A percentile compares a stretch with the other conserved stretches of the same genome.
phyloP scores from a whole-genome alignment of 2,329 filamentous ascomycete genomes.

The Knoxdaviesia capensis region DNA sequence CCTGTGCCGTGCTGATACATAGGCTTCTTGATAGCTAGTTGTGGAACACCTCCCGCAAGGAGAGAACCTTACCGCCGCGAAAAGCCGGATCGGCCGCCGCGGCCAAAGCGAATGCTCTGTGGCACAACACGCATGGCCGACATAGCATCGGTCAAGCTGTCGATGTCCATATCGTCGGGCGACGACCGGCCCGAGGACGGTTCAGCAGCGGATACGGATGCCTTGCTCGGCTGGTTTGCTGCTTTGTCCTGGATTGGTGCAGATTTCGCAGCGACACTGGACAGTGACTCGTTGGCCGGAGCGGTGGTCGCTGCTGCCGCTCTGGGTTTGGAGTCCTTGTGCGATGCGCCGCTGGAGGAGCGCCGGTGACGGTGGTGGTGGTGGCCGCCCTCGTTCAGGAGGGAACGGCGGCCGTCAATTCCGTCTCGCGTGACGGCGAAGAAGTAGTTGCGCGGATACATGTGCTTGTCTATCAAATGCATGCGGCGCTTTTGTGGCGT shows the following conservation, averaged over 20 bases:
- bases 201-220: not conserved
- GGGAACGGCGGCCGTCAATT: slow-evolving; percentile 66
- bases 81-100: slow-evolving; percentile 33
- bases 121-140: slow-evolving; percentile 54
- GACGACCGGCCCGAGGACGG: not conserved
- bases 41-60: not conserved
- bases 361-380: slow-evolving; percentile 23
- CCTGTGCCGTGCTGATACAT: no score
- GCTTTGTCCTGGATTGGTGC: slow-evolving; percentile 4
- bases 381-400: slow-evolving; percentile 42
- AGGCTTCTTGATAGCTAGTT: no score
- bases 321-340: slow-evolving; percentile 11
- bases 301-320: no score
- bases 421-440: slow-evolving; percentile 74
- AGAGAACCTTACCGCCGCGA: slow-evolving; percentile 18
- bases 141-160: slow-evolving; percentile 45
- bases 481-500: slow-evolving; percentile 67
- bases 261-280: not conserved
- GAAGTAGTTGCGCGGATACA: slow-evolving; percentile 76
- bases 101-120: slow-evolving; percentile 43
- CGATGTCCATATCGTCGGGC: slow-evolving; percentile 32
- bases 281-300: no score
- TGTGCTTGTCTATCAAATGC: slow-evolving; percentile 87
- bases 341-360: slow-evolving; percentile 20
- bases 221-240: not conserved